Percentiles rank a stretch among this genome's conserved stretches.
Conservation (phyloP, 73 alveolate species). For the Paraurostyla sp. region DNA sequence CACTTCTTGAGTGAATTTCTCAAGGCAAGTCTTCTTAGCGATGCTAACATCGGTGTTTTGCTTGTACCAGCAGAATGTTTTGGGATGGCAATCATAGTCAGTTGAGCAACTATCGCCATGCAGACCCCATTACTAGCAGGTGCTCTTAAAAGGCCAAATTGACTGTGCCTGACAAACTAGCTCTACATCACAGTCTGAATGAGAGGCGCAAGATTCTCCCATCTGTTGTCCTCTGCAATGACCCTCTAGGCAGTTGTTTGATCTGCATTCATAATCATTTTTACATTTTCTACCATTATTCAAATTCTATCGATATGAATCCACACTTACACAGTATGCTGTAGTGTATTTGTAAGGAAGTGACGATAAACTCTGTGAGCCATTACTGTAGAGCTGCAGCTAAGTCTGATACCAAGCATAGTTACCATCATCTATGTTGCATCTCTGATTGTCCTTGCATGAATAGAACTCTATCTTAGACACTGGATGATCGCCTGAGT, state of each 20-base stretch:
- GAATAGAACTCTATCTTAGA: conserved; percentile 37
- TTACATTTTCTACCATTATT: conserved; percentile 52
- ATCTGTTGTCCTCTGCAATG: neutral
- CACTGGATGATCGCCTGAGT: conserved; percentile 65
- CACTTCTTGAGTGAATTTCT: neutral
- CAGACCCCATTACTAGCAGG: conserved; percentile 4
- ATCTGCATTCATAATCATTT: conserved; percentile 43
- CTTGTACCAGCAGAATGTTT: conserved; percentile 43
- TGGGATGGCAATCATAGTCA: conserved; percentile 47
- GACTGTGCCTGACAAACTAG: neutral
- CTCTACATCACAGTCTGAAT: conserved; percentile 22
- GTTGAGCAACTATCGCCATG: conserved; percentile 52
- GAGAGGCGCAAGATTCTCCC: conserved; percentile 42
- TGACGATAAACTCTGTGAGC: neutral
- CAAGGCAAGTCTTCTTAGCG: neutral
- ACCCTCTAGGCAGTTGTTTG: neutral
- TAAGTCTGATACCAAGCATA: conserved; percentile 65
- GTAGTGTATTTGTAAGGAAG: conserved; percentile 18
- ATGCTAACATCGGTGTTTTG: neutral
- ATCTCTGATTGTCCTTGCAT: conserved; percentile 35
- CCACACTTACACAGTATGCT: conserved; percentile 37
- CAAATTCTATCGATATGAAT: conserved; percentile 10
- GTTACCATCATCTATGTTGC: conserved; percentile 55
- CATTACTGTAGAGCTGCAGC: neutral
- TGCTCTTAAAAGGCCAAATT: conserved; percentile 2